Evolutionary conservation across 1,139 yeast genomes (phyloP), one percentile per base, ranked within the genome.

Genomic region (Hansenula sp.): DNA sequence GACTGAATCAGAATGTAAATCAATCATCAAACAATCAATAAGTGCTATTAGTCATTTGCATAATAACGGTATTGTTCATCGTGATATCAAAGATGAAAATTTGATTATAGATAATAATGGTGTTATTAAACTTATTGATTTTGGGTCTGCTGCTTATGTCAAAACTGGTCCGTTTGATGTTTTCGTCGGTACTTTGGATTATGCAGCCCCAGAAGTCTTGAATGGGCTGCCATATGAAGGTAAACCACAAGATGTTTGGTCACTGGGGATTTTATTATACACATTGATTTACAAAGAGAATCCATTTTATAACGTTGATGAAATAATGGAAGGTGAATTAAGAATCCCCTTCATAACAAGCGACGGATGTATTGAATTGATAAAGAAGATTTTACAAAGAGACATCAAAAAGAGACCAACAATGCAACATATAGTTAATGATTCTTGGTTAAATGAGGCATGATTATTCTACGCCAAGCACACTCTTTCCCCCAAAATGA

Each of bases 241-340:
- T 18, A 84, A 79, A 61, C 93, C 96, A 0, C 99, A 93, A 63
- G 99, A 93, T 64, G 82, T 91, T 2, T 93, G 99, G 99, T 96
- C 98, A 0, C 71, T 91, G 58, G 99, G 99, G 2, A 86, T 93
- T 18, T 70, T 93, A 48, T 68, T 93, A 19, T 93, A 90, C 67
- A 93, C 97, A 0, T 76, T 93, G 61, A 73, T 90, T n/a, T 91
- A 85, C 70, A 89, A 90, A 60, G 98, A 93, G 61, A 91, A 91
- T 55, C 99, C 99, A 6, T 93, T 91, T 59, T 89, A 89, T 64
- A 89, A 89, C 60, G 94, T 90, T 36, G 96, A 91, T 63, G 98
- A 90, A 62, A 93, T 93, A 46, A 79, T 91, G 81, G 96, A 88
- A 53, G 96, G 95, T 2, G 90, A 84, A 47, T 68, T 90, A 50